Conservation (phyloP, 306 rosid genomes). For the Echinosophora koreensis region DNA sequence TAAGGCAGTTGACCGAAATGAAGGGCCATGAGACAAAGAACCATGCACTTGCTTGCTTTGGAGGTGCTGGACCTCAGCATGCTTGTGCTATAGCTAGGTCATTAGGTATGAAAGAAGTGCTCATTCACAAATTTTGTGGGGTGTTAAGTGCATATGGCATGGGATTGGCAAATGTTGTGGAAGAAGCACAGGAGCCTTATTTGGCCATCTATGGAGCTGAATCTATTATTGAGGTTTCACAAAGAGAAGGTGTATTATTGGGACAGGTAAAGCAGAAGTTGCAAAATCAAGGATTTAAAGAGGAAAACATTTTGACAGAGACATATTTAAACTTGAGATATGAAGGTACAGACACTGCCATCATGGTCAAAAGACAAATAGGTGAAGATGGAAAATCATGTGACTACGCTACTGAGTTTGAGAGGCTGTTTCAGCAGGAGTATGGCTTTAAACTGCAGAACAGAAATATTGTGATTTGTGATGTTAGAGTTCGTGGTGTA, state of each 20-base stretch:
- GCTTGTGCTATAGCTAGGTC: conserved; percentile 97
- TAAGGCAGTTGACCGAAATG: conserved; percentile 96
- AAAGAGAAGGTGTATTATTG: conserved; percentile 68
- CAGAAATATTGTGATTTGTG: conserved; percentile 78
- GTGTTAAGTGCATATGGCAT: conserved; percentile 95
- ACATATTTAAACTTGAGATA: conserved; percentile 89
- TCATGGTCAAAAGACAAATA: conserved; percentile 76
- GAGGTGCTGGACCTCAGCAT: conserved; percentile 99
- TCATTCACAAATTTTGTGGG: conserved; percentile 91
- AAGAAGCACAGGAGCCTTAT: conserved; percentile 94
- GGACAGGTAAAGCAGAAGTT: conserved; percentile 76
- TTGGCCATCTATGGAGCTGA: conserved; percentile 72
- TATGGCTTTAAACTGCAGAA: conserved; percentile 85
- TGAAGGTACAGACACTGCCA: conserved; percentile 95
- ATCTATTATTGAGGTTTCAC: conserved; percentile 67
- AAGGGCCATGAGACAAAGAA: conserved; percentile 94
- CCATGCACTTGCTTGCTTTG: conserved; percentile 98
- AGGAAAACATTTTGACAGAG: conserved; percentile 70
- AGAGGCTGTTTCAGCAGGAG: conserved; percentile 80
- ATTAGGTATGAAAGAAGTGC: conserved; percentile 91
- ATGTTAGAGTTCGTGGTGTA: conserved; percentile 83
- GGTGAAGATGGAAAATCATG: conserved; percentile 51
- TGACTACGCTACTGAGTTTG: conserved; percentile 77
- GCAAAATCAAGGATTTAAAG: conserved; percentile 78
- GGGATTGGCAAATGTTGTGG: conserved; percentile 98